Evolutionary conservation across 2,329 filamentous ascomycete species (phyloP), one percentile per base, ranked within the genome.

Genomic region (Dendryphion nanum): DNA sequence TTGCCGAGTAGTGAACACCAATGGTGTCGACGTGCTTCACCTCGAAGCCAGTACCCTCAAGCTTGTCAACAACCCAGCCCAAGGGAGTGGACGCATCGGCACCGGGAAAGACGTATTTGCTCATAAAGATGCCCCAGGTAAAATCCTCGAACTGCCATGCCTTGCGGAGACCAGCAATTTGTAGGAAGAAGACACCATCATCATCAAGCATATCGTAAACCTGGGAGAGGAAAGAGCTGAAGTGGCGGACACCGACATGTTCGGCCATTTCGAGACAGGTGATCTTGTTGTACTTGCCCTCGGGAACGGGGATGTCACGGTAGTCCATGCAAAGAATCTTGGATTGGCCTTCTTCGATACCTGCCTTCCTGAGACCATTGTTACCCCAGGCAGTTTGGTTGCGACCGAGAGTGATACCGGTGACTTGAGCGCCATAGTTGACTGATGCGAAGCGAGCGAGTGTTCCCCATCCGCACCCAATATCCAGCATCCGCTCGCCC

Each of bases 371-470:
- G 50, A 97, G 81, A 49, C 86, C 89, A 55, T 79, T 83, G 76
- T 97, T 97, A 61, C 91, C 93, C 90, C 90, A 97, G 34, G 88
- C 88, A 45, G 91, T 95, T 74, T 96, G 91, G 74, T 98, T 96
- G 66, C 86, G 85, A 50, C 89, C 93, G 41, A 97, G 86, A 45
- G 93, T 97, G 65, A 97, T 80, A 75, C 93, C 93, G 31, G 88
- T 93, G 44, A 83, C 86, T 37, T 83, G 75, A 41, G 87, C 88
- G 47, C 88, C 89, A 65, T 94, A 96, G 78, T 95, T 89, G 66
- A 86, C 83, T 52, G 85, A 91, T 55, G 93, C 93, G 61, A 90
- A 97, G 61, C 89, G 89, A 61, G 89, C 85, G 42, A 98, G 85
- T 21, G 93, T 97, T 61, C 93, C 93, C 93, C 93, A 98, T 55